phyloP scores from a whole-genome alignment of 164 flowering plant species.

The Brasenia schreberi region DNA sequence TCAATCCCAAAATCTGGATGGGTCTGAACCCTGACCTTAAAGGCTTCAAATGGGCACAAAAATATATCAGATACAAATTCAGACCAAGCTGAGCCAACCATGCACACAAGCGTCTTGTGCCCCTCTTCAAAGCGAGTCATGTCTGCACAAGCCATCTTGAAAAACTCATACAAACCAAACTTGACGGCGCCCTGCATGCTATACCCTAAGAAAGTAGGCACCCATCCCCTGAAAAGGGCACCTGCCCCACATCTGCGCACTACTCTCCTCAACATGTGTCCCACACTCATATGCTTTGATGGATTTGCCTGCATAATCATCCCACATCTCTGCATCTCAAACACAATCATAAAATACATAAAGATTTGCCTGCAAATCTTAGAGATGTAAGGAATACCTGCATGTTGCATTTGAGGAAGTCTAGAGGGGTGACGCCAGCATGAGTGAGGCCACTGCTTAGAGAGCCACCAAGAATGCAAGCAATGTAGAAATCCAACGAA shows the following conservation, averaged over 20 bases:
- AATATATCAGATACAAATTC: not conserved
- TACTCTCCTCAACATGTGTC: not conserved
- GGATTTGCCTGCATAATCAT: conserved; percentile 1
- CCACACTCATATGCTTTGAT: not conserved
- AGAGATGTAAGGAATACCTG: not conserved
- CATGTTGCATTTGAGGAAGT: conserved; percentile 1
- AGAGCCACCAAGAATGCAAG: conserved; percentile 1
- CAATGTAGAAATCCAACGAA: conserved; percentile 1
- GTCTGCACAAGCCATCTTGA: not conserved
- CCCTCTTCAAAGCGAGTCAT: not conserved
- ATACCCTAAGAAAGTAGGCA: not conserved
- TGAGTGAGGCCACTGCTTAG: conserved; percentile 1
- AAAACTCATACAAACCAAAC: conserved; percentile 1
- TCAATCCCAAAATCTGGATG: conserved; percentile 1
- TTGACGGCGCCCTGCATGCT: conserved; percentile 1
- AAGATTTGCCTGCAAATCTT: not conserved
- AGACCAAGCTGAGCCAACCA: conserved; percentile 1
- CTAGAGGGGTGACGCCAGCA: conserved; percentile 1
- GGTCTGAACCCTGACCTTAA: not conserved
- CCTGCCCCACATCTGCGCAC: not conserved
- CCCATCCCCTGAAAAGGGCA: conserved; percentile 1
- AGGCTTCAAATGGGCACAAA: not conserved
- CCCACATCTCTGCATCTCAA: not conserved
- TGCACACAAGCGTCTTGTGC: not conserved
- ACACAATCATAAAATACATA: not conserved